Base-by-base conservation (phyloP, 2,329 filamentous ascomycete species). In the Alternaria ventricosa region DNA sequence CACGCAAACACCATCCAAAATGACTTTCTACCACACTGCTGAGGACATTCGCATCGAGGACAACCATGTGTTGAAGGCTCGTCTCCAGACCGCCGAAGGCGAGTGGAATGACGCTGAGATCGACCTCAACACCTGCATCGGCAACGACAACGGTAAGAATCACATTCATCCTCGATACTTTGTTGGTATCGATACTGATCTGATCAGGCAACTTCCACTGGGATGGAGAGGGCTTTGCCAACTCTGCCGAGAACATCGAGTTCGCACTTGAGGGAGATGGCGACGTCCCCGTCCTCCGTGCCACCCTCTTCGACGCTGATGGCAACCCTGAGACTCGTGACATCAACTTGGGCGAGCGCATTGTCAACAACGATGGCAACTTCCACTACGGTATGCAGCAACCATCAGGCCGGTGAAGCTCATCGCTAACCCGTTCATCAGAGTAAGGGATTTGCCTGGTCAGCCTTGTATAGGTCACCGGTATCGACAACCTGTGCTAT, bases 261-360 rank as follows among this genome's bases (percentile, higher is more conserved):
- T 84, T 88, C 74, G 61, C 71, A 7, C 68, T 87, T 4, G 87
- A 89, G 76, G 86, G 85, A 22, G 84, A 79, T 23, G 84, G 80
- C 20, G 66, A 73, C 2, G 81, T 85, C 22, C 86, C 87, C 41
- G 71, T 89, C 47, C 85, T 89, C 49, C 85, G 86, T 18, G 87
- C 86, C 41, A 62, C 50, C 0, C 81, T 89, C 30, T 70, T 62
- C 43, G 81, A 82, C 30, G 53, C 74, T 1, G 79, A 85, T 0
- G 86, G 86, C 43, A 78, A 87, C 18, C 57, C 61, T 1, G 61
- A 78, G 2, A 61, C 75, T 7, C 76, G 81, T 41, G 82, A 89
- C 68, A 66, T 89, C 67, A 89, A 89, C 80, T 82, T 89, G 6
- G 75, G 82, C 3, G 86, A 88, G 82, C 80, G 84, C 62, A 81